Evolutionary conservation across 2,329 filamentous ascomycete genomes (phyloP).

Genomic region (Aspergillus tubingensis): DNA sequence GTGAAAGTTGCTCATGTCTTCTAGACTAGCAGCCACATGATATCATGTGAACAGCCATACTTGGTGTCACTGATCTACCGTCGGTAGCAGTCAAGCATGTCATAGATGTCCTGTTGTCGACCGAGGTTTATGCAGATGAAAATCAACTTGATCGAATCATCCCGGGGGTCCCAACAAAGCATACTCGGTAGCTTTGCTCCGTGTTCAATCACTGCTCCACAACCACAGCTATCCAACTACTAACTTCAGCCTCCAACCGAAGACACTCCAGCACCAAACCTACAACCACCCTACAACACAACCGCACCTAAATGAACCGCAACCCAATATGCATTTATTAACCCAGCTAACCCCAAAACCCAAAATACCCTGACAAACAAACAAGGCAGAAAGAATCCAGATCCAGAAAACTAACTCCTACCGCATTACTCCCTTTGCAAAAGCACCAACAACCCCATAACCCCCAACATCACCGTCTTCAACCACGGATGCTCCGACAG

Average conservation of each 20-base stretch:
- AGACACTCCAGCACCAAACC: too few relatives aligned
- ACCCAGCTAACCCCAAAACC: background rate
- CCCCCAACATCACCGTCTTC: constrained; percentile 89
- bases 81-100: background rate
- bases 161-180: too few relatives aligned
- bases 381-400: background rate
- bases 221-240: too few relatives aligned
- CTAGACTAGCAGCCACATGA: background rate
- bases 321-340: too few relatives aligned
- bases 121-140: too few relatives aligned
- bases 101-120: too few relatives aligned
- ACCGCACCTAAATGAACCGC: too few relatives aligned
- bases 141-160: too few relatives aligned
- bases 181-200: too few relatives aligned
- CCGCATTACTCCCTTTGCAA: constrained; percentile 75
- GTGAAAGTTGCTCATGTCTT: background rate
- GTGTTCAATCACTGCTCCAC: too few relatives aligned
- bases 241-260: too few relatives aligned
- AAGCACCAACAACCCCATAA: constrained; percentile 94
- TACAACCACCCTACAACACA: too few relatives aligned
- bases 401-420: background rate
- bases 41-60: background rate
- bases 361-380: background rate
- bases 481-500: constrained; percentile 95
- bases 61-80: background rate